Percentiles rank a stretch among this genome's conserved stretches.
Conservation (phyloP, 176 grass and related monocot genomes). For the Avena insularis region DNA sequence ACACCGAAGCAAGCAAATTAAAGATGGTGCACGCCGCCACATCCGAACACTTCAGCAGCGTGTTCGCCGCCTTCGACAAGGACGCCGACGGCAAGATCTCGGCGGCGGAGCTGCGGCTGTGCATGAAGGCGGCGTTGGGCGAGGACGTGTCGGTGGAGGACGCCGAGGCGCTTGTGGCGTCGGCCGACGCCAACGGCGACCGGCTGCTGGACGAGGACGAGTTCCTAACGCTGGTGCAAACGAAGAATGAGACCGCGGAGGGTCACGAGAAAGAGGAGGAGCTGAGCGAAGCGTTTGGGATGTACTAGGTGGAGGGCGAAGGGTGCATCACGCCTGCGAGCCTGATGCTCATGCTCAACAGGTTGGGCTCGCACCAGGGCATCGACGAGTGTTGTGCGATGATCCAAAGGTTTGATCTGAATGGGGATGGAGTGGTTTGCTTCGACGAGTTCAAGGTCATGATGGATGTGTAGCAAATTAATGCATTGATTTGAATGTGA, state of each 20-base stretch:
- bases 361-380: slow-evolving; percentile 38
- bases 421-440: slow-evolving; percentile 55
- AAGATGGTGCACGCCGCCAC: not conserved
- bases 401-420: slow-evolving; percentile 57
- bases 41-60: not conserved
- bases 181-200: slow-evolving; percentile 46
- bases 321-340: slow-evolving; percentile 52
- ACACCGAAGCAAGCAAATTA: not conserved
- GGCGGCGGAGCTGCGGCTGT: slow-evolving; percentile 29
- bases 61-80: slow-evolving; percentile 35
- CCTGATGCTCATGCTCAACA: slow-evolving; percentile 36
- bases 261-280: not conserved
- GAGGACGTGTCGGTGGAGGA: slow-evolving; percentile 31
- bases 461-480: slow-evolving; percentile 29
- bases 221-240: slow-evolving; percentile 35
- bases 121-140: slow-evolving; percentile 42
- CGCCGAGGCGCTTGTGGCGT: slow-evolving; percentile 31
- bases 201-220: slow-evolving; percentile 34
- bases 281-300: slow-evolving; percentile 23
- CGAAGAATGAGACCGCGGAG: not conserved
- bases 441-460: slow-evolving; percentile 64
- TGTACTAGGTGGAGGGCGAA: slow-evolving; percentile 50
- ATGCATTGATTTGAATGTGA: too few species aligned
- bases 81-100: slow-evolving; percentile 46
- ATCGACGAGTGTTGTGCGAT: slow-evolving; percentile 47